A percentile compares a stretch with the other conserved stretches of the same genome.
Evolutionary conservation across 306 rosid species (phyloP).

Genomic region (Echinosophora koreensis): DNA sequence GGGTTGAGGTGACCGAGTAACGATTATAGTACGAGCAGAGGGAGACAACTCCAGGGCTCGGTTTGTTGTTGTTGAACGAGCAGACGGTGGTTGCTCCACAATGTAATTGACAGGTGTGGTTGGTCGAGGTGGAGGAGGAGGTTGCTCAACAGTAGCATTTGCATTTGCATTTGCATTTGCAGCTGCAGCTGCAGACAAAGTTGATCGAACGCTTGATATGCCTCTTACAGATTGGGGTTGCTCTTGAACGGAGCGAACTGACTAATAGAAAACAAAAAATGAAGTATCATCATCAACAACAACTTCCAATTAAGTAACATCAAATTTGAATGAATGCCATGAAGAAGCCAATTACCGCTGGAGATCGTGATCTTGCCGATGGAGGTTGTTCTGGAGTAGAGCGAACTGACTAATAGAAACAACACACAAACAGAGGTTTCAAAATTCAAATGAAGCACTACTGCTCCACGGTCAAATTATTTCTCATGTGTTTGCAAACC

Average conservation of each 20-base stretch:
- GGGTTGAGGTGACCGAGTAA: conserved; percentile 53
- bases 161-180: conserved; percentile 19
- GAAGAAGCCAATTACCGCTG: conserved; percentile 48
- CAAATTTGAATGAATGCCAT: not conserved
- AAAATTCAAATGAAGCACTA: not conserved
- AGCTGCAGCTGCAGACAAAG: conserved; percentile 34
- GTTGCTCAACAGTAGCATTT: conserved; percentile 56
- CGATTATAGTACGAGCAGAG: conserved; percentile 56
- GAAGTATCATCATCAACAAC: conserved; percentile 27
- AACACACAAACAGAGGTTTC: not conserved
- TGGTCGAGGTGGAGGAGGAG: conserved; percentile 51
- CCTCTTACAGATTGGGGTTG: conserved; percentile 54
- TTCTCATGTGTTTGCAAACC: not conserved
- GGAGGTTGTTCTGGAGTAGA: conserved; percentile 47
- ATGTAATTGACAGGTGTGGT: conserved; percentile 38
- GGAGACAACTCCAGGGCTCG: conserved; percentile 63
- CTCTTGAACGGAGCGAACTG: conserved; percentile 67
- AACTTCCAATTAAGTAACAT: conserved; percentile 31
- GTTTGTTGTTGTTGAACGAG: conserved; percentile 47
- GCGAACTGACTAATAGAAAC: conserved; percentile 51
- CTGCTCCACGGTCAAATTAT: no score
- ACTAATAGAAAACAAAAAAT: conserved; percentile 47
- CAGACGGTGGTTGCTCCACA: conserved; percentile 61
- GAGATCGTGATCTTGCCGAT: conserved; percentile 53
- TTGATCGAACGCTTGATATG: conserved; percentile 47